Conservation (phyloP, 495 filamentous ascomycete species). For the Trichoderma erinaceum region DNA sequence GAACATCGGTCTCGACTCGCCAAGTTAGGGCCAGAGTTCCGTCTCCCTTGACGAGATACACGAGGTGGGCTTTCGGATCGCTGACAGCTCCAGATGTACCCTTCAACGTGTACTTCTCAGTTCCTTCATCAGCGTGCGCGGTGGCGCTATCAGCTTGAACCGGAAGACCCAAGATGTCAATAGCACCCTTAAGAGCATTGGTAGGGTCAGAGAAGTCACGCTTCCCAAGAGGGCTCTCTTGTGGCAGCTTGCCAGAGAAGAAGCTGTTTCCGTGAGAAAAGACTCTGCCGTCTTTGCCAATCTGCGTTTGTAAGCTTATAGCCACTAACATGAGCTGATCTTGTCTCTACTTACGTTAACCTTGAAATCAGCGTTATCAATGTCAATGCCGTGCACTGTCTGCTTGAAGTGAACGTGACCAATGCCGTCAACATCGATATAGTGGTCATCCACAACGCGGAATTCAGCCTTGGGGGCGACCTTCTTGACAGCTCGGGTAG, state of each 20-base stretch:
- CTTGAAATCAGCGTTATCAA: conserved; percentile 52
- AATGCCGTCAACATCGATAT: conserved; percentile 41
- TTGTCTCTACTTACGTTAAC: conserved; percentile 40
- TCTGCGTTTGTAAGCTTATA: conserved; percentile 21
- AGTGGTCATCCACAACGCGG: conserved; percentile 39
- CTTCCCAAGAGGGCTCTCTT: conserved; percentile 29
- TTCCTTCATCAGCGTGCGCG: conserved; percentile 23
- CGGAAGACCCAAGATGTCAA: conserved; percentile 29
- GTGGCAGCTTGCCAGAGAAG: conserved; percentile 32
- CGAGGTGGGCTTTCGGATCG: conserved; percentile 40
- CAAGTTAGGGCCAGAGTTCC: conserved; percentile 39
- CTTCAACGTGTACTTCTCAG: conserved; percentile 32
- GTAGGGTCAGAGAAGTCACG: conserved; percentile 31
- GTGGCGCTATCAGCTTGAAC: conserved; percentile 30
- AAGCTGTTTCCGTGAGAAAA: conserved; percentile 43
- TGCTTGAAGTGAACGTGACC: conserved; percentile 50
- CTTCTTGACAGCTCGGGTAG: conserved; percentile 29
- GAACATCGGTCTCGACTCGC: conserved; percentile 45
- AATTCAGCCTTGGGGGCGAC: conserved; percentile 29
- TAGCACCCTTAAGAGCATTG: conserved; percentile 30
- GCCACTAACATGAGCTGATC: neutral
- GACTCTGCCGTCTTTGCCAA: conserved; percentile 33
- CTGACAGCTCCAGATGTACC: conserved; percentile 32
- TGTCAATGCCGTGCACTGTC: conserved; percentile 45
- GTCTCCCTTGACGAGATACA: conserved; percentile 40